Conservation (phyloP, 768 basidiomycete species). For the Leucocoprinus sp. region DNA sequence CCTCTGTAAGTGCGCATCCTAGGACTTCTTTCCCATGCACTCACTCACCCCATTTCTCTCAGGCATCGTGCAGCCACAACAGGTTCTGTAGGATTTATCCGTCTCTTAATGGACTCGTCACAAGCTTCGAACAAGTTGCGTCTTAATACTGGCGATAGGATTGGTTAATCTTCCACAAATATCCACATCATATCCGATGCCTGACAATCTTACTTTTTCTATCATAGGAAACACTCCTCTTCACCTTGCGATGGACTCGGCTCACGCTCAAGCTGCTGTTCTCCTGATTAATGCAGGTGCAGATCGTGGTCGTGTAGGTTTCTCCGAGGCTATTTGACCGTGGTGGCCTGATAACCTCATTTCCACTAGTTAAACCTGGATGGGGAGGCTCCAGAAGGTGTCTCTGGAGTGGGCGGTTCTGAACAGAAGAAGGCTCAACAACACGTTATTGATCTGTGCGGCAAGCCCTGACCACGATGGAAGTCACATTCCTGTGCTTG, state of each 20-base stretch:
- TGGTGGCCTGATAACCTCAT: conserved; percentile 12
- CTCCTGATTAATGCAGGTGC: conserved; percentile 92
- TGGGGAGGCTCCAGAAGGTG: conserved; percentile 76
- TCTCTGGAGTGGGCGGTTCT: conserved; percentile 82
- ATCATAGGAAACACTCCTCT: conserved; percentile 84
- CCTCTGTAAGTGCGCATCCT: conserved; percentile 58
- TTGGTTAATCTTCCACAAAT: conserved; percentile 40
- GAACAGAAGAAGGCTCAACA: conserved; percentile 77
- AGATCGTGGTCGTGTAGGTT: conserved; percentile 76
- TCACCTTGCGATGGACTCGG: conserved; percentile 96
- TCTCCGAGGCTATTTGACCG: conserved; percentile 11
- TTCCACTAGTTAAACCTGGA: conserved; percentile 69
- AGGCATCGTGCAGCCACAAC: conserved; percentile 97
- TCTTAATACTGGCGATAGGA: conserved; percentile 78
- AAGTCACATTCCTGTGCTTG: background rate
- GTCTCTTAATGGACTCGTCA: conserved; percentile 79
- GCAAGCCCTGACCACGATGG: conserved; percentile 34
- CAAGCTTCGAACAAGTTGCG: conserved; percentile 67
- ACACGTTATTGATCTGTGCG: conserved; percentile 72
- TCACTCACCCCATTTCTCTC: conserved; percentile 14
- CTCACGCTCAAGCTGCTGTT: conserved; percentile 86
- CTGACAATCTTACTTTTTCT: conserved; percentile 13
- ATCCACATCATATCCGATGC: conserved; percentile 15
- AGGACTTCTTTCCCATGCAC: conserved; percentile 14
- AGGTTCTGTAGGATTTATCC: conserved; percentile 85